Evolutionary conservation across 306 rosid genomes (phyloP).

Genomic region (Ceratonia siliqua): DNA sequence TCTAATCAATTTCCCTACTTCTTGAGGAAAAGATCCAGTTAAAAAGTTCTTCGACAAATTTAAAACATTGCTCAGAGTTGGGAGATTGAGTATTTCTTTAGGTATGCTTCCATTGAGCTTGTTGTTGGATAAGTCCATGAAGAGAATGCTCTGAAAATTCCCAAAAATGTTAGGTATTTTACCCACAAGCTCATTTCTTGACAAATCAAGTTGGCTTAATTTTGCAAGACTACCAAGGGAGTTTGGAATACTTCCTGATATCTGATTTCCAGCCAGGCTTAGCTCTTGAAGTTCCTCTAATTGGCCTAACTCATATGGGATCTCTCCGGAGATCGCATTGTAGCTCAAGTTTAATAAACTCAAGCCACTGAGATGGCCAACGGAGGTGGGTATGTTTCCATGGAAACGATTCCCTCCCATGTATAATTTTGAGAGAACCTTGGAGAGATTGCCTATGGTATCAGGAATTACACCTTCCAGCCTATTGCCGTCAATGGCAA

Average conservation of each 20-base stretch:
- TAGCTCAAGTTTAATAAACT: constrained; percentile 57
- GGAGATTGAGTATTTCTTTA: constrained; percentile 50
- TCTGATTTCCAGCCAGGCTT: constrained; percentile 46
- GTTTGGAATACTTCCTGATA: constrained; percentile 61
- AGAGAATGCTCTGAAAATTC: constrained; percentile 48
- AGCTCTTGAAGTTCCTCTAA: constrained; percentile 53
- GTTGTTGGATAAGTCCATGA: constrained; percentile 67
- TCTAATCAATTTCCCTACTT: constrained; percentile 38
- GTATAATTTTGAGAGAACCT: constrained; percentile 45
- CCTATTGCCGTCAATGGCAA: constrained; percentile 56
- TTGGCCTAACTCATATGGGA: constrained; percentile 61
- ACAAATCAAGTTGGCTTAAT: constrained; percentile 57
- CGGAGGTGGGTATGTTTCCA: constrained; percentile 67
- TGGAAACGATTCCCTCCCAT: constrained; percentile 68
- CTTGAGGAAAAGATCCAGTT: constrained; percentile 65
- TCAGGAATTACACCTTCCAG: constrained; percentile 71
- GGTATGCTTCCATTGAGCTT: constrained; percentile 66
- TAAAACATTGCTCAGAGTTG: constrained; percentile 51
- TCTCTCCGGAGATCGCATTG: constrained; percentile 60
- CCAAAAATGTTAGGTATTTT: constrained; percentile 53
- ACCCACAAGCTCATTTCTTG: constrained; percentile 53
- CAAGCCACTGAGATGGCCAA: constrained; percentile 58
- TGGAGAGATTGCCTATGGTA: constrained; percentile 69
- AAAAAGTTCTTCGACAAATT: constrained; percentile 63
- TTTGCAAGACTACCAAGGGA: constrained; percentile 58